Evolutionary conservation across 306 rosid species (phyloP).

Genomic region (Vachellia pachyceras): DNA sequence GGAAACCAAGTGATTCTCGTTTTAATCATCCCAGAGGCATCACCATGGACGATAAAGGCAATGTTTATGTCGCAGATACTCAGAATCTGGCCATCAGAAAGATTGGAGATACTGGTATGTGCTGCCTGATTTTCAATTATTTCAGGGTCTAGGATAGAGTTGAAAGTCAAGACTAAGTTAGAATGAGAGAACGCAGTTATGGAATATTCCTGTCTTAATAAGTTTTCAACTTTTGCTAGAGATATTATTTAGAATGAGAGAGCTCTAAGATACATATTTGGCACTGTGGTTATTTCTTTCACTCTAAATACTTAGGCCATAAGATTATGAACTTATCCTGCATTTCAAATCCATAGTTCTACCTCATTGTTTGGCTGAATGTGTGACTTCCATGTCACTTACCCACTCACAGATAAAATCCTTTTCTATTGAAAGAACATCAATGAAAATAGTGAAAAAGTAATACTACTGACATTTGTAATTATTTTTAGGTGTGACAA

Average conservation of each 20-base stretch:
- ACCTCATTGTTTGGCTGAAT: constrained; percentile 7
- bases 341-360: constrained; percentile 2
- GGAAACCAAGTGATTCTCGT: constrained; percentile 93
- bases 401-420: constrained; percentile 19
- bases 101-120: constrained; percentile 89
- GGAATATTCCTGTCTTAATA: not conserved
- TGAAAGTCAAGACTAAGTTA: constrained; percentile 1
- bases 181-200: constrained; percentile 13
- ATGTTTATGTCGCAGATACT: constrained; percentile 96
- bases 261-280: not conserved
- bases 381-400: constrained; percentile 5
- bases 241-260: constrained; percentile 20
- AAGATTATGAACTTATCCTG: constrained; percentile 8
- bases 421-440: constrained; percentile 19
- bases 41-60: constrained; percentile 93
- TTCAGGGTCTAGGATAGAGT: constrained; percentile 33
- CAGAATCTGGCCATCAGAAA: constrained; percentile 91
- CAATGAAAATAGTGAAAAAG: constrained; percentile 15
- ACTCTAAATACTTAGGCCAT: constrained; percentile 4
- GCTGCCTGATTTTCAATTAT: constrained; percentile 31
- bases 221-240: constrained; percentile 27
- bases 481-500: constrained; percentile 77
- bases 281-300: constrained; percentile 22
- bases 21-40: constrained; percentile 95
- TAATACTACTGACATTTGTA: constrained; percentile 30